Conservation (phyloP, 1,284 basidiomycete genomes). For the Fereydounia khargensis region DNA sequence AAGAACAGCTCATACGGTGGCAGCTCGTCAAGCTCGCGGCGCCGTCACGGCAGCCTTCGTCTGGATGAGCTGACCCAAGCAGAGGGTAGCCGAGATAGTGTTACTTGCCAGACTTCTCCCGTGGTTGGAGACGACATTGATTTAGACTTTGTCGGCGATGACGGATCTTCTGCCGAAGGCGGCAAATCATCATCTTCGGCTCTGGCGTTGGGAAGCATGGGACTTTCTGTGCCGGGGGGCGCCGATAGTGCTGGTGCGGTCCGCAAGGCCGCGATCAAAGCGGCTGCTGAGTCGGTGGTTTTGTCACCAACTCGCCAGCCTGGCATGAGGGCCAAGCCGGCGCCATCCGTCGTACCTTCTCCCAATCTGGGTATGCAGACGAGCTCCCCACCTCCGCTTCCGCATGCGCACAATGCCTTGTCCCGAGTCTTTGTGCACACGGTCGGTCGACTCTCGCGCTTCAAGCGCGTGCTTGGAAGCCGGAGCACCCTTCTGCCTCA, state of each 20-base stretch:
- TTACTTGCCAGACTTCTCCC: no score
- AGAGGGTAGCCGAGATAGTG: no score
- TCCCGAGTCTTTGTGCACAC: conserved; percentile 77
- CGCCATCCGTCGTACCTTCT: background rate
- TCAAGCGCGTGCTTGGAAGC: conserved; percentile 67
- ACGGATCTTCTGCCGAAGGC: no score
- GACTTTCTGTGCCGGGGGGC: no score
- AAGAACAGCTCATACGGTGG: no score
- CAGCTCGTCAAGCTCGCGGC: no score
- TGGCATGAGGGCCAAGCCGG: background rate
- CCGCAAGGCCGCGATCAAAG: conserved; percentile 13
- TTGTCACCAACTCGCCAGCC: conserved; percentile 4
- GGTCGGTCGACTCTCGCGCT: conserved; percentile 74
- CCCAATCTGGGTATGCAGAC: background rate
- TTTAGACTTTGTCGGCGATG: no score
- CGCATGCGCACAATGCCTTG: conserved; percentile 61
- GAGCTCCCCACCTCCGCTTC: conserved; percentile 22
- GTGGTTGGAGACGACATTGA: no score
- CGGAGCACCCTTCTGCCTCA: conserved; percentile 2
- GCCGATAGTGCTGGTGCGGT: background rate
- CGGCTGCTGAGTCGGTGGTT: conserved; percentile 23
- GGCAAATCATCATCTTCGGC: no score
- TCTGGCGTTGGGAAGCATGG: no score
- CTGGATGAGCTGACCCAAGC: no score
- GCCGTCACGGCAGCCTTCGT: no score